Conservation (phyloP, 805 yeast species). For the Wilhelminamyces savonicus region DNA sequence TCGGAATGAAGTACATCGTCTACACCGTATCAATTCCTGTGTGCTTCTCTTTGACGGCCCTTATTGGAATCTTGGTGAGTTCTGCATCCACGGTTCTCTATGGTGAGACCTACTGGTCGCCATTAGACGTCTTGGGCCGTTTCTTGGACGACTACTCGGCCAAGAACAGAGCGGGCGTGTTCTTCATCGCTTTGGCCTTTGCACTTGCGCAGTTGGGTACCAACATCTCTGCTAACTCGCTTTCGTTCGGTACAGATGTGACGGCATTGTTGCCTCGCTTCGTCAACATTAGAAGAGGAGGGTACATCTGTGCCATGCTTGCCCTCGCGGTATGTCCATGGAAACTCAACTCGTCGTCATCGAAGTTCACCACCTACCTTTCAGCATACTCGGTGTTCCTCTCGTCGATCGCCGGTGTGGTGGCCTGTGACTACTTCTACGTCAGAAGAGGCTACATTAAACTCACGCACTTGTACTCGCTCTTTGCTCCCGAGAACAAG, state of each 20-base stretch:
- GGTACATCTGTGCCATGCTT: slow-evolving; percentile 66
- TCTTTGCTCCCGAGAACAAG: slow-evolving; percentile 28
- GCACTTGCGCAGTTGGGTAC: slow-evolving; percentile 75
- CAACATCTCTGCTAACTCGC: slow-evolving; percentile 65
- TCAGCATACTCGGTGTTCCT: slow-evolving; percentile 79
- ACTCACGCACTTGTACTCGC: slow-evolving; percentile 57
- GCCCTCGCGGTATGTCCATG: slow-evolving; percentile 78
- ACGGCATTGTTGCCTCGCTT: slow-evolving; percentile 59
- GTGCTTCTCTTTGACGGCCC: slow-evolving; percentile 72
- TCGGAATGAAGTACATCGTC: slow-evolving; percentile 33
- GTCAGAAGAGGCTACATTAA: slow-evolving; percentile 68
- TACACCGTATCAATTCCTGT: slow-evolving; percentile 64
- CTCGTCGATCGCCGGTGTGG: slow-evolving; percentile 77
- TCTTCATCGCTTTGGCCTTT: slow-evolving; percentile 64
- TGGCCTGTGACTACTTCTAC: slow-evolving; percentile 55
- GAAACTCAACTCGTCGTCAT: slow-evolving; percentile 60
- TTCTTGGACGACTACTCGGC: slow-evolving; percentile 46
- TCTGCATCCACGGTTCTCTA: slow-evolving; percentile 67
- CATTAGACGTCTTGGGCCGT: slow-evolving; percentile 64
- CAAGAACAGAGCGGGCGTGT: slow-evolving; percentile 76
- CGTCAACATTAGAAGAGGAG: slow-evolving; percentile 74
- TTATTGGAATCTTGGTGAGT: slow-evolving; percentile 80
- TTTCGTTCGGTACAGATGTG: slow-evolving; percentile 70
- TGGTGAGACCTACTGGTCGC: slow-evolving; percentile 75
- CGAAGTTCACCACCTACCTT: slow-evolving; percentile 71